Evolutionary conservation across 306 rosid genomes (phyloP).

Genomic region (Casuarina equisetifolia): DNA sequence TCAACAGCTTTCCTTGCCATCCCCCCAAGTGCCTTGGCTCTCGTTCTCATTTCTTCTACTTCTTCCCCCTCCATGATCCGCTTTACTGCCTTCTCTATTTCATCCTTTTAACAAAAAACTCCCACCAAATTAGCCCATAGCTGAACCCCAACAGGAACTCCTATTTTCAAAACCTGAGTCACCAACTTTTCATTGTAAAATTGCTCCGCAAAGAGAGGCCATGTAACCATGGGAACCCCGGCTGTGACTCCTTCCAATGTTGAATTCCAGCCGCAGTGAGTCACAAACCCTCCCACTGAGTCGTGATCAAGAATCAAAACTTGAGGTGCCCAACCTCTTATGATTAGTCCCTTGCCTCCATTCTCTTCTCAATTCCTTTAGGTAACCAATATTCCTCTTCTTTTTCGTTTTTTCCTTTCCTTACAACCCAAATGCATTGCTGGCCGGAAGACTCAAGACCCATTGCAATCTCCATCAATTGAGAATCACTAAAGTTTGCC

Average conservation of each 20-base stretch:
- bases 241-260: conserved; percentile 27
- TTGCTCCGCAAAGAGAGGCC: conserved; percentile 37
- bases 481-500: conserved; percentile 27
- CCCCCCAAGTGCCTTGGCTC: conserved; percentile 7
- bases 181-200: conserved; percentile 40
- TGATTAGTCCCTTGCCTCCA: conserved; percentile 36
- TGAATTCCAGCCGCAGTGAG: conserved; percentile 49
- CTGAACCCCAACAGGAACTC: conserved; percentile 16
- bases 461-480: conserved; percentile 46
- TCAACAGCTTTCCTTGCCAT: conserved; percentile 16
- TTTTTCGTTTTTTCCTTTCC: not conserved
- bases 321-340: conserved; percentile 53
- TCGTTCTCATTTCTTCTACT: conserved; percentile 16
- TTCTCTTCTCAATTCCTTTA: conserved; percentile 38
- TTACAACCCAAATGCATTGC: conserved; percentile 49
- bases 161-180: conserved; percentile 28
- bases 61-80: conserved; percentile 16
- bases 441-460: conserved; percentile 46
- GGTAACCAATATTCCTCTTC: conserved; percentile 26
- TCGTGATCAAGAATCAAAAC: conserved; percentile 31
- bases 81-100: conserved; percentile 13
- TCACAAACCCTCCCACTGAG: conserved; percentile 37
- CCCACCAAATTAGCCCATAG: not conserved
- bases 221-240: conserved; percentile 37
- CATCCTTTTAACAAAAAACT: conserved; percentile 1